Evolutionary conservation across 345 rosid genomes (phyloP), one percentile per base, ranked within the genome.

Genomic region (Passiflora organensis): DNA sequence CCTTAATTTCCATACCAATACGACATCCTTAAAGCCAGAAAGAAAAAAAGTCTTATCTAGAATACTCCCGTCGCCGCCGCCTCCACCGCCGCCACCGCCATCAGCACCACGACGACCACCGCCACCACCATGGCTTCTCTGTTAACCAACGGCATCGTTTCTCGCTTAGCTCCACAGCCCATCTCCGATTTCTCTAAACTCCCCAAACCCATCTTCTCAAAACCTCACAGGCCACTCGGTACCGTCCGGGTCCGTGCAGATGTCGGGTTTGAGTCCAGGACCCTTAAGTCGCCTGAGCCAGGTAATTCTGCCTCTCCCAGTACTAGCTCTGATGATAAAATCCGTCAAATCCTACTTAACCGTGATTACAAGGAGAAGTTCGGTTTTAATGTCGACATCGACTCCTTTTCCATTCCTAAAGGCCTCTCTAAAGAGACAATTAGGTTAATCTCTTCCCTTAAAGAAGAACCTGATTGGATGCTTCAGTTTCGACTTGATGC

Each of bases 381-480:
- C 52, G 93, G 98, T n/a, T 91, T 88, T 71, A 68, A 56, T 13
- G 53, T 76, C 38, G 93, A 91, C 34, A 80, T 89, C 53, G 95
- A 89, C 34, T 89, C 95, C 2, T 70, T 78, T 63, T 20, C 94
- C 9, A 93, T 93, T 66, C 91, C 91, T 0, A 93, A 84, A 60
- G 99, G 96, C 16, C 86, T 93, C 44, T 75, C 95, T 0, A 74
- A 63, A 38, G 95, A 84, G 32, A 89, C 95, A 0, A 75, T 88
- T 39, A 74, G 86, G 15, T 22, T 62, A 42, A 86, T 93, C 15
- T 88, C 95, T 19, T 62, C 69, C 10, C 57, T 84, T 51, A 93
- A 93, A 59, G 87, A 76, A 6, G 99, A 89, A 66, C 93, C 98
- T 13, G 84, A 68, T 37, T 91, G 98, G 96, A 88, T 88, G 98